Percentiles rank a stretch among this genome's conserved stretches.
These are phyloP conservation scores for Chrysanthemum seticuspe DNA, from an alignment of 129 eudicot species.

Conservation along the genomic window DNA sequence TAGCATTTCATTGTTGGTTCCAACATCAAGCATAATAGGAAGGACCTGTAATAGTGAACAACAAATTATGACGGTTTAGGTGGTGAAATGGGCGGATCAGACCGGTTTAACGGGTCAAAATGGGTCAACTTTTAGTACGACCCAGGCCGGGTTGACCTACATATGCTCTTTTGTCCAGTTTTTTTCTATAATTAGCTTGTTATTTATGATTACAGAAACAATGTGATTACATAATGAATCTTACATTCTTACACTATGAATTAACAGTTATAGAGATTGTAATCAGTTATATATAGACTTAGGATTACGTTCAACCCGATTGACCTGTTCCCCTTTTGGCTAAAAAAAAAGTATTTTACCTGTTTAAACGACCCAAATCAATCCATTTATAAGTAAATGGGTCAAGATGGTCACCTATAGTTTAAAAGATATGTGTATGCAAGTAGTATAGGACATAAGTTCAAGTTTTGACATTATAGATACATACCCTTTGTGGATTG, in stretches of 20 bases:
- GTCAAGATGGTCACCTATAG: neutral
- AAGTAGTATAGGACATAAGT: constrained; percentile 6
- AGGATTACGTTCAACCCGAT: neutral
- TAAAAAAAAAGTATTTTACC: neutral
- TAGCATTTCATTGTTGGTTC: constrained; percentile 92
- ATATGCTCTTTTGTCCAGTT: constrained; percentile 4
- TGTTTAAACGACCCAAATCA: neutral
- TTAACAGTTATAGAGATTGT: neutral
- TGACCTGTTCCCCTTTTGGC: neutral
- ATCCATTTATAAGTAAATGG: constrained; percentile 5
- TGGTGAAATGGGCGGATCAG: neutral
- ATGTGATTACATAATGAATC: neutral
- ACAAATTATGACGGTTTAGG: neutral
- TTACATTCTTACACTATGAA: neutral
- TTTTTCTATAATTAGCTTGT: neutral
- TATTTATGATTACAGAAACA: neutral
- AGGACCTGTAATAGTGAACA: constrained; percentile 53
- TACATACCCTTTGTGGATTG: constrained; percentile 89
- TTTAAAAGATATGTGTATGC: constrained; percentile 2
- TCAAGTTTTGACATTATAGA: constrained; percentile 7
- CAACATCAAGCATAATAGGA: constrained; percentile 99
- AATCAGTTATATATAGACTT: neutral
- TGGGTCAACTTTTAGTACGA: neutral
- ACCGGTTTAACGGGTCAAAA: neutral
- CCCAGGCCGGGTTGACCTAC: neutral